Base-by-base conservation (phyloP, 169 alveolate species). In the Plasmodium malariae region DNA sequence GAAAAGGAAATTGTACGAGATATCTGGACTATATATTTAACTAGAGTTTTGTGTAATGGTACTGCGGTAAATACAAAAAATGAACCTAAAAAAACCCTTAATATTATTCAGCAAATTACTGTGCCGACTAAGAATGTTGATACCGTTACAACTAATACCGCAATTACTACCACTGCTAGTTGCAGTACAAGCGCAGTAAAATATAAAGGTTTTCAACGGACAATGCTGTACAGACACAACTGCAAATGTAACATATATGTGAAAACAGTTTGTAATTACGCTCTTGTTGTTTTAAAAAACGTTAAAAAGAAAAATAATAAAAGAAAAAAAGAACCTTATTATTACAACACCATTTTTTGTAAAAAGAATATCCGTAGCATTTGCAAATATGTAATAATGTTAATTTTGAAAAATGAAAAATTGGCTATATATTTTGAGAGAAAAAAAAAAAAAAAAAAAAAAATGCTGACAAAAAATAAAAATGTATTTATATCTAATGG, bases 401-500 rank as follows among this genome's bases (percentile, higher is more conserved):
- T 80, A 21, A 51, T 80, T 48, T 67, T 80, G 60, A 80, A 65
- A 32, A 34, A 80, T 21, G 45, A 80, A 24, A 80, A 65, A 28
- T 67, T 48, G 36, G 49, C 21, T 60, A 12, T 3, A 59, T 45
- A 28, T 67, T 73, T 21, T 43, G 30, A 73, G 36, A 19, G n/a
- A 34, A 60, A 32, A 19, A 24, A 73, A 45, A 55, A 32, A 45
- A 32, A 45, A 37, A 65, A 80, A 80, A 60, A 11, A 17, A 49
- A n/a, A 26, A 48, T 30, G 14, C 17, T 11, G 30, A 63, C 14
- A n/a, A 55, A 34, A 36, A 51, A 65, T 55, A 80, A 67, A 67
- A 80, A 65, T 60, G n/a, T 17, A 32, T 80, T 49, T 30, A 68
- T 80, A 51, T 80, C 90, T 19, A 67, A 80, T 80, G 90, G 90